Base-by-base conservation (phyloP, 139 green algal species). In the Asterochloris sp. region DNA sequence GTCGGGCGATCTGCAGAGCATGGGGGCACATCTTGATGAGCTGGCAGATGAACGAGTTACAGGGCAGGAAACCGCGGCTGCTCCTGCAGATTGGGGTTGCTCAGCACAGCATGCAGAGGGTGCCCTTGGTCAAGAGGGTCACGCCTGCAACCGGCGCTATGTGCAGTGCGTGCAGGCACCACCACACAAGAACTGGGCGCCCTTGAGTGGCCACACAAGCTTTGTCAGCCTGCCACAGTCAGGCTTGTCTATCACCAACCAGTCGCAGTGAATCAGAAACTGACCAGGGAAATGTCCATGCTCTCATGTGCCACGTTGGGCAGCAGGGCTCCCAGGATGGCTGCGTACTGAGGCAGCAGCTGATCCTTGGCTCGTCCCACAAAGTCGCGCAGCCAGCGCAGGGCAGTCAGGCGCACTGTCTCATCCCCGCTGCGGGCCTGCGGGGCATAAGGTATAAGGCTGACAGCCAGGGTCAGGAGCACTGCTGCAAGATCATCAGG, bases 341-440 rank as follows among this genome's bases (percentile, higher is more conserved):
- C 78, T 17, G 91, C 89, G 73, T 95, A 95, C 67, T 93, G 90
- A 0, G 83, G 88, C 80, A 94, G 81, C 78, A 98, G 85, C 85
- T 92, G 82, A 8, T 67, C 71, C 9, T 83, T 83, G 16, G 86
- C 92, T 69, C 92, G 82, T 78, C 86, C 86, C 38, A 98, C 89
- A 85, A 98, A 94, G 63, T 92, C 88, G 60, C 81, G 89, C 62
- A 83, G 76, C 95, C 95, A 98, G 62, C 91, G 89, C 75, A 99
- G 83, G 14, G 93, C 92, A 1, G 94, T 98, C 47, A 96, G 90
- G 54, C 90, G 91, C 0, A 89, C 97, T 75, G 92, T 89, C 79
- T 96, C 93, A 62, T 98, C 94, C n/a, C 60, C 38, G 16, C 69
- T 81, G 71, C 83, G 74, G 9, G 80, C 79, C 13, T 62, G 47